Conservation (phyloP, 768 basidiomycete genomes). For the Cantharellus anzutake region DNA sequence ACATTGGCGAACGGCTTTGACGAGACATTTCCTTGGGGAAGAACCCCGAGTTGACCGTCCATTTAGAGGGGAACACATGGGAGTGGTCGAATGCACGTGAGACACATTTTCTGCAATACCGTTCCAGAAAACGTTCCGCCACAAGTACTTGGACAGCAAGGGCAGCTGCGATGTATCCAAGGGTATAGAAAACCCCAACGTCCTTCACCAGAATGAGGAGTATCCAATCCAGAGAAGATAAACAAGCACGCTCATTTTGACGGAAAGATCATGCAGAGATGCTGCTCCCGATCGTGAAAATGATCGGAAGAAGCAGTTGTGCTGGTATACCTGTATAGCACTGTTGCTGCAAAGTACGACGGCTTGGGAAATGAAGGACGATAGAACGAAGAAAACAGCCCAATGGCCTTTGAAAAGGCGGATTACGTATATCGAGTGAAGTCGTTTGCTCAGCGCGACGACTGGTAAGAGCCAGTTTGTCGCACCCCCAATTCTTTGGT, state of each 20-base stretch:
- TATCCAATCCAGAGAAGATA: constrained; percentile 61
- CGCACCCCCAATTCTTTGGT: constrained; percentile 26
- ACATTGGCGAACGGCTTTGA: constrained; percentile 23
- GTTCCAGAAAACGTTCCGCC: constrained; percentile 48
- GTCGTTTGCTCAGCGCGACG: constrained; percentile 73
- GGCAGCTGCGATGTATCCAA: constrained; percentile 14
- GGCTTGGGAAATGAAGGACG: constrained; percentile 45
- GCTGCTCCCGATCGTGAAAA: constrained; percentile 2
- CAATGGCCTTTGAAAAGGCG: constrained; percentile 93
- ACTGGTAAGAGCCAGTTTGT: constrained; percentile 58
- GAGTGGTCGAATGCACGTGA: constrained; percentile 68
- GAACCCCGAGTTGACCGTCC: constrained; percentile 98
- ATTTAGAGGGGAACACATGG: constrained; percentile 78
- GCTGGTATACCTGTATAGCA: neutral
- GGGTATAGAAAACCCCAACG: constrained; percentile 32
- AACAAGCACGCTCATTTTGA: constrained; percentile 53
- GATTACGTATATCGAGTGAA: constrained; percentile 84
- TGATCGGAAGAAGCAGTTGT: neutral
- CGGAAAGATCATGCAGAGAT: neutral
- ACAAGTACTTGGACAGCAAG: constrained; percentile 33
- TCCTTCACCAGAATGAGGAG: constrained; percentile 66
- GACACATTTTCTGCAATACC: constrained; percentile 44
- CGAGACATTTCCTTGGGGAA: constrained; percentile 52
- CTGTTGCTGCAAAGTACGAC: constrained; percentile 39
- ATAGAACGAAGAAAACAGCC: constrained; percentile 37